phyloP scores from a whole-genome alignment of 1,284 basidiomycete genomes.

The Bjerkandera adusta region DNA sequence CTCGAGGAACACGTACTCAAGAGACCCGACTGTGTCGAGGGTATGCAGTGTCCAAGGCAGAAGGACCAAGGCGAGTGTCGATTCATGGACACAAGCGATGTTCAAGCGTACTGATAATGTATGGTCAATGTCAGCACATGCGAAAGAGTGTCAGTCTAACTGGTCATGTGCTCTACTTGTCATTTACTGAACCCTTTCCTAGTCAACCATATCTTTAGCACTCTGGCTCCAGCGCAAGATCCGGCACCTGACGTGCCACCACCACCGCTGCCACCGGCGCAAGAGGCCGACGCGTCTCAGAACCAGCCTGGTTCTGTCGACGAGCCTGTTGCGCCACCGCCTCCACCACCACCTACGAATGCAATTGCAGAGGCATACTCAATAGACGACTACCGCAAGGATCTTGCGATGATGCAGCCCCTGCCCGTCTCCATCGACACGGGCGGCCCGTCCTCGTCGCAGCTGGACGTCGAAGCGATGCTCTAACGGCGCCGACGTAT shows the following conservation, averaged over 20 bases:
- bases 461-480: too few species aligned
- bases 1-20: constrained; percentile 48
- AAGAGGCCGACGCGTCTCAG: neutral
- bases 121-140: constrained; percentile 45
- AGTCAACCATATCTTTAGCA: constrained; percentile 50
- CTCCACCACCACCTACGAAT: neutral
- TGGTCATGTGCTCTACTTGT: neutral
- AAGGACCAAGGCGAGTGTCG: constrained; percentile 56
- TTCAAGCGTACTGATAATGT: neutral
- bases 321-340: neutral
- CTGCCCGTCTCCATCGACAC: too few species aligned
- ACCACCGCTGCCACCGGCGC: neutral
- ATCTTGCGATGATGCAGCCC: too few species aligned
- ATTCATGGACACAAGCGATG: neutral
- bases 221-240: constrained; percentile 12
- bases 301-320: neutral
- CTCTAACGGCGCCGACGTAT: too few species aligned
- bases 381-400: too few species aligned
- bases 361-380: too few species aligned
- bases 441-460: too few species aligned
- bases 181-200: constrained; percentile 9
- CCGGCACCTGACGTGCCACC: neutral
- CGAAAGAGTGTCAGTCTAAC: constrained; percentile 61
- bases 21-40: constrained; percentile 64
- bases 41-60: constrained; percentile 52